These are phyloP conservation scores for Citrullus mucosospermus DNA, from an alignment of 306 rosid genomes.

Conservation along the genomic window DNA sequence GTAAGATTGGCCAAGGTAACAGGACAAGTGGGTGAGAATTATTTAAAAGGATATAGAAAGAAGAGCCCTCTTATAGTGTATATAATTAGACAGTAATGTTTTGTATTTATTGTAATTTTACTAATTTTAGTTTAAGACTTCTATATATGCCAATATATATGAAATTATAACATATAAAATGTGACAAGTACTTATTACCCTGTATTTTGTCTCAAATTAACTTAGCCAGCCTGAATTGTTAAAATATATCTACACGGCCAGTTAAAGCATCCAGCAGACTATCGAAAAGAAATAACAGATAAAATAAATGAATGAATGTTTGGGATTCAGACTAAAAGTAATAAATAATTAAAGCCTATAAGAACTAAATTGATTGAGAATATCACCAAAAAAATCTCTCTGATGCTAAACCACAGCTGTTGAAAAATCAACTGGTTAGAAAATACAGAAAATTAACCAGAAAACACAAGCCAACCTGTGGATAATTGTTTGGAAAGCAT, in stretches of 20 bases:
- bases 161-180: background rate
- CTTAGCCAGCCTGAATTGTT: background rate
- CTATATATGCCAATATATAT: background rate
- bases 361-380: background rate
- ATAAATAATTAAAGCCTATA: background rate
- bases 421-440: background rate
- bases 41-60: too few relatives aligned
- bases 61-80: too few relatives aligned
- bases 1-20: too few relatives aligned
- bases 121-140: too few relatives aligned
- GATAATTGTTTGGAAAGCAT: constrained; percentile 54
- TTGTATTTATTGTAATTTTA: background rate
- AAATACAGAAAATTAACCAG: background rate
- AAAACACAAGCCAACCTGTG: constrained; percentile 28
- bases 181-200: background rate
- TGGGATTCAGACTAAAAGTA: background rate
- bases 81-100: too few relatives aligned
- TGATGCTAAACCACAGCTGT: background rate
- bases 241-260: background rate
- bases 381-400: background rate
- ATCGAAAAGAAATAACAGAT: background rate
- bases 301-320: background rate
- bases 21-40: too few relatives aligned
- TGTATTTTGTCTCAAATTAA: background rate
- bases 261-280: background rate